These are phyloP conservation scores for Spizellomyces punctatus DNA, from an alignment of 192 early-diverging fungal genomes.

Conservation along the genomic window DNA sequence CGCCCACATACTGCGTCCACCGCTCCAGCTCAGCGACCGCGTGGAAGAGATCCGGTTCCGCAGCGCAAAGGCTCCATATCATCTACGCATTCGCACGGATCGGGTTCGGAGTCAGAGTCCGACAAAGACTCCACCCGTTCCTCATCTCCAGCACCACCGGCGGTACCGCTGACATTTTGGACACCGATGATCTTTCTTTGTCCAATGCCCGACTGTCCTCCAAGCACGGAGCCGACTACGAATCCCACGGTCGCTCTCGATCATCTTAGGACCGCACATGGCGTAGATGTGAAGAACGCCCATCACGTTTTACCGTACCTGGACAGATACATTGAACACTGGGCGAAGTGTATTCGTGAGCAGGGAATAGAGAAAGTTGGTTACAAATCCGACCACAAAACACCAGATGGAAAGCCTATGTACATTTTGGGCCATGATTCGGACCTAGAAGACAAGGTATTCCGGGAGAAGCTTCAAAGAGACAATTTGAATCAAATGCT, in stretches of 20 bases:
- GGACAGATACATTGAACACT: constrained; percentile 74
- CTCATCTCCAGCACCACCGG: constrained; percentile 20
- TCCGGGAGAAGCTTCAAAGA: constrained; percentile 73
- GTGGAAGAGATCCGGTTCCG: no score
- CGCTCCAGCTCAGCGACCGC: no score
- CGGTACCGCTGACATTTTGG: constrained; percentile 33
- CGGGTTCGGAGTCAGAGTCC: neutral
- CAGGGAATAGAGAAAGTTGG: constrained; percentile 24
- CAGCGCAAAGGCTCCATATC: no score
- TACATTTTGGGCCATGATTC: constrained; percentile 64
- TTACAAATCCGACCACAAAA: constrained; percentile 15
- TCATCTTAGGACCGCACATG: constrained; percentile 70
- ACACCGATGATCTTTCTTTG: constrained; percentile 63
- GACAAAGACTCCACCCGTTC: constrained; percentile 21
- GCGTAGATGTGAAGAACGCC: constrained; percentile 67
- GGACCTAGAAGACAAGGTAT: constrained; percentile 59
- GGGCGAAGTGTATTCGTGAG: constrained; percentile 58
- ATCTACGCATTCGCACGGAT: neutral
- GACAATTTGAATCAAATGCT: constrained; percentile 75
- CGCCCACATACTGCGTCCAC: no score
- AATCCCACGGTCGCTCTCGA: constrained; percentile 65
- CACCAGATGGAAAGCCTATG: constrained; percentile 23
- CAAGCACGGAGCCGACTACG: constrained; percentile 43
- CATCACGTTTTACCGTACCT: constrained; percentile 78
- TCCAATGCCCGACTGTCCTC: constrained; percentile 62